Conservation (phyloP, 345 rosid species). For the Camelina hispida region DNA sequence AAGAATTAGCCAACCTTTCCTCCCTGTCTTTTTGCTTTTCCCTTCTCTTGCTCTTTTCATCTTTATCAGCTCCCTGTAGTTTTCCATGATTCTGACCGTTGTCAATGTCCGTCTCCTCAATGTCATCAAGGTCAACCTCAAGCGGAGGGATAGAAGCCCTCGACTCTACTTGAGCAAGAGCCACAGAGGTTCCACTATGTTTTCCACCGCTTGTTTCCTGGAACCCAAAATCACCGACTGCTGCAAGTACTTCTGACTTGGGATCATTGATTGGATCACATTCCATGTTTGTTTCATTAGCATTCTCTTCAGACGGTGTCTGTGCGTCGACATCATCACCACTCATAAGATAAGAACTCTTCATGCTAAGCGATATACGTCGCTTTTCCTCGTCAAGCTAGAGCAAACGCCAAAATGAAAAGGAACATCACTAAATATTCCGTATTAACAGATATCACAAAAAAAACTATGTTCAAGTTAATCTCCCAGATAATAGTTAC, state of each 20-base stretch:
- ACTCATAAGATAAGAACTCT: conserved; percentile 55
- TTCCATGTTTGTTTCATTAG: conserved; percentile 53
- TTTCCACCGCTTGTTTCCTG: conserved; percentile 46
- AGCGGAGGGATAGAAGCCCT: conserved; percentile 86
- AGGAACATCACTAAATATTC: conserved; percentile 18
- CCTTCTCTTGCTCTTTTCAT: conserved; percentile 57
- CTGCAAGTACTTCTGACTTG: conserved; percentile 28
- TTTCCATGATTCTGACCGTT: conserved; percentile 48
- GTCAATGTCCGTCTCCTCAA: conserved; percentile 55
- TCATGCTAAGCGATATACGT: conserved; percentile 90
- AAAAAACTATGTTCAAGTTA: conserved; percentile 17
- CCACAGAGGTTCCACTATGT: conserved; percentile 51
- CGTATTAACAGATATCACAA: not conserved
- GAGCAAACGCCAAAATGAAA: conserved; percentile 26
- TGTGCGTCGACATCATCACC: conserved; percentile 42
- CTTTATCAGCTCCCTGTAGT: conserved; percentile 39
- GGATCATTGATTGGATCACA: conserved; percentile 43
- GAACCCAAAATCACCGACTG: conserved; percentile 38
- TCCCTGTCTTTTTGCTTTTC: conserved; percentile 71
- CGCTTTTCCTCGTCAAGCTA: conserved; percentile 81
- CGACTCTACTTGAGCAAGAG: conserved; percentile 66
- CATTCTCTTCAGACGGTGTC: conserved; percentile 46
- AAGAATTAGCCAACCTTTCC: conserved; percentile 59
- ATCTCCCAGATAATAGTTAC: conserved; percentile 11
- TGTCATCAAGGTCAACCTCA: conserved; percentile 78